These are phyloP conservation scores for Hypoxylon rubiginosum DNA, from an alignment of 2,329 filamentous ascomycete genomes.

Conservation along the genomic window DNA sequence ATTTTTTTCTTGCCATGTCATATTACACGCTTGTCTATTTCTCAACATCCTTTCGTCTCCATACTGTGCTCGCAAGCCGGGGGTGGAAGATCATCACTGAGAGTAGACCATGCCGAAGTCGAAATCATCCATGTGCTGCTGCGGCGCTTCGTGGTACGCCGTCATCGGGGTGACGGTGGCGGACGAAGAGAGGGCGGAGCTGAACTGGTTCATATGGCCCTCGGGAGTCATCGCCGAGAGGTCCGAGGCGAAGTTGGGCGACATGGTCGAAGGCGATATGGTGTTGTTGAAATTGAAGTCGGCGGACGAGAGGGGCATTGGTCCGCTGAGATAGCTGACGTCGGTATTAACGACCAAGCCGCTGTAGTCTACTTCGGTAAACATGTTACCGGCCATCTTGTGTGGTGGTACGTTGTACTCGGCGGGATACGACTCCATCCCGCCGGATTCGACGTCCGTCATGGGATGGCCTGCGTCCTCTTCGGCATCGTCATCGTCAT, in stretches of 20 bases:
- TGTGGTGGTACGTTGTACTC: conserved; percentile 38
- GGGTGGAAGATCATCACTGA: conserved; percentile 40
- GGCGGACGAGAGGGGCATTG: conserved; percentile 50
- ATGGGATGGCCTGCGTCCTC: conserved; percentile 54
- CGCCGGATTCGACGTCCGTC: conserved; percentile 44
- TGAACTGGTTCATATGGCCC: conserved; percentile 46
- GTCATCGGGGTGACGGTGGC: conserved; percentile 48
- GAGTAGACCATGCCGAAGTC: conserved; percentile 47
- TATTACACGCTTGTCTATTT: not conserved
- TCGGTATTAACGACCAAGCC: conserved; percentile 42
- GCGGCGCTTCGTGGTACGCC: conserved; percentile 40
- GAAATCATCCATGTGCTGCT: conserved; percentile 45
- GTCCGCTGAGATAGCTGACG: conserved; percentile 34
- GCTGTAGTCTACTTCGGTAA: conserved; percentile 43
- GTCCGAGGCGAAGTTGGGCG: conserved; percentile 41
- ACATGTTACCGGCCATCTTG: conserved; percentile 28
- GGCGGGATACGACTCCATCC: conserved; percentile 42
- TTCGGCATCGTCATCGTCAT: conserved; percentile 57
- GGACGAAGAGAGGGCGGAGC: conserved; percentile 48
- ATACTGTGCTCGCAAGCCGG: conserved; percentile 12
- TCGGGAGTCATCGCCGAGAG: conserved; percentile 39
- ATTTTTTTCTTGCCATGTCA: conserved; percentile 14
- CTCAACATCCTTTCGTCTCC: not conserved
- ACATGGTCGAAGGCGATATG: conserved; percentile 39
- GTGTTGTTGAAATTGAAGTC: conserved; percentile 48